Base-by-base conservation (phyloP, 2,329 filamentous ascomycete genomes). In the Gyromitra esculenta region DNA sequence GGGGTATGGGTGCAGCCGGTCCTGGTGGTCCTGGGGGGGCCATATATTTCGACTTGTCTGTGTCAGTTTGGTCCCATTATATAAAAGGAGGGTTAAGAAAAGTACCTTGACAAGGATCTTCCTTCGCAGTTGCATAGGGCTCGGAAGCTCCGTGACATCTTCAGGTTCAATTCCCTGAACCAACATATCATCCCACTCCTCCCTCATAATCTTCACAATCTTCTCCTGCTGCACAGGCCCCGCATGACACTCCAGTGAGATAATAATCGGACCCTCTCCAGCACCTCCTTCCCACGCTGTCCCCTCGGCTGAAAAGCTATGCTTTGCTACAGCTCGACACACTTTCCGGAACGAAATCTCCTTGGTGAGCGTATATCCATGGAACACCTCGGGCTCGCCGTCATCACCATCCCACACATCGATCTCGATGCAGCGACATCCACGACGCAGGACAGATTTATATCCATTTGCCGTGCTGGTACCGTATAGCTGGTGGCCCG, bases 151-250 rank as follows among this genome's bases (percentile, higher is more conserved):
- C 56, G 73, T 78, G 1, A 80, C 80, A 75, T 85, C 85, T 71
- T 87, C 85, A 0, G 89, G 86, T 82, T 89, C 82, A 79, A 85
- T 85, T 80, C 86, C 84, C 25, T 93, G 90, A 9, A 97, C 86
- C 5, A 98, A 86, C 81, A 91, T 85, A 0, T 88, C 90, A 52
- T 87, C 88, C 94, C 94, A 99, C 79, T 92, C 91, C 80, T 97
- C 90, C 79, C 90, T 90, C 91, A 99, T 97, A 78, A 98, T 97
- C 72, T 92, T 88, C 9, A 97, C 94, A 92, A 98, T 97, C 65
- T 92, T 88, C 79, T 93, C 90, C 83, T 99, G 96, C 83, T 98
- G 95, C 68, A 92, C 89, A 0, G 87, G 85, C 77, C 91, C 89
- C 13, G 93, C 91, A 83, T 98, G 95, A 0, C 98, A 92, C 83